phyloP scores from a whole-genome alignment of 2,329 filamentous ascomycete species.

The Aspergillus pseudonomiae region DNA sequence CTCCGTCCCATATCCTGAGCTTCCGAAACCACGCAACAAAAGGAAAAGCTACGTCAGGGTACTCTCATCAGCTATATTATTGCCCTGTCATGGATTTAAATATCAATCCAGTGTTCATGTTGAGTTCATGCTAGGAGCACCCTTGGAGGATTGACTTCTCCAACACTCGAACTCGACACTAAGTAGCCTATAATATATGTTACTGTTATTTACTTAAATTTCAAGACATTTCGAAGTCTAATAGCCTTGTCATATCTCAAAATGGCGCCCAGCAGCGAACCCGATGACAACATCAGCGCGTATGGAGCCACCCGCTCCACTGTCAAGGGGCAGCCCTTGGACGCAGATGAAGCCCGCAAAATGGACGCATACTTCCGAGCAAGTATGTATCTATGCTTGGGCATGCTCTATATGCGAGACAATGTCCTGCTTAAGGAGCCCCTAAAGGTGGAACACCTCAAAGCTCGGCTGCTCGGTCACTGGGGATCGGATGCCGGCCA shows the following conservation, averaged over 20 bases:
- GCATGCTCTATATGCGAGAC: conserved; percentile 77
- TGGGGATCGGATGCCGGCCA: conserved; percentile 82
- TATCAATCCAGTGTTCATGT: not conserved
- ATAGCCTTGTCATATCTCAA: not conserved
- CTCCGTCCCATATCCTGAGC: not conserved
- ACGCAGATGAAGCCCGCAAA: conserved; percentile 66
- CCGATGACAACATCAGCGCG: conserved; percentile 57
- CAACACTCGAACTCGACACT: not conserved
- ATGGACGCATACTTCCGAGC: conserved; percentile 75
- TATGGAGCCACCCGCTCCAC: conserved; percentile 70
- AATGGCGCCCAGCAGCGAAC: not conserved
- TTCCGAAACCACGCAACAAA: not conserved
- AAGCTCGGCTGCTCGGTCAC: conserved; percentile 73
- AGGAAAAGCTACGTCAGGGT: not conserved
- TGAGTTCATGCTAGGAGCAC: not conserved
- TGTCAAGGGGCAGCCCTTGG: conserved; percentile 63
- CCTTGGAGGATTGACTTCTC: not conserved
- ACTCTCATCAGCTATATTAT: not conserved
- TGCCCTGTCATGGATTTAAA: not conserved
- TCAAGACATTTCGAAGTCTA: no score
- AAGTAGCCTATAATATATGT: not conserved
- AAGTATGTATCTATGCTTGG: conserved; percentile 73
- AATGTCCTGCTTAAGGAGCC: conserved; percentile 74
- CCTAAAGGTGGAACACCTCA: conserved; percentile 70
- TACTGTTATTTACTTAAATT: not conserved